Base-by-base conservation (phyloP, 306 rosid species). In the Mimosa bimucronata region DNA sequence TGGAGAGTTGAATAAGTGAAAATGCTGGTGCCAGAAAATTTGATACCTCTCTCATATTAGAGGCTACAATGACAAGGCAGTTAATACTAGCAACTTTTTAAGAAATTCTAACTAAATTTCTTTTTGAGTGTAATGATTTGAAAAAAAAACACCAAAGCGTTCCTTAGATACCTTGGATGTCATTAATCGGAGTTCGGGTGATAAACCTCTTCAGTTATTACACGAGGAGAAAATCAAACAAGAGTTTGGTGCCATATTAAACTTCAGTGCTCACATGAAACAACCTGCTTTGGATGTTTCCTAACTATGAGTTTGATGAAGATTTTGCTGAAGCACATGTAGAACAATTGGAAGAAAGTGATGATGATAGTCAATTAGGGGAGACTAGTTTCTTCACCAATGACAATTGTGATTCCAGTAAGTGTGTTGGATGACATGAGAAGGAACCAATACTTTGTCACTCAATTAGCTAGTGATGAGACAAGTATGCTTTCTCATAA, bases 391-490 rank as follows among this genome's bases (percentile, higher is more conserved):
- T 37, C 13, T 80, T 58, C 58, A 52, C 9, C 67, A 66, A 66
- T 71, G 74, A 69, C 41, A 2, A 12, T 42, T 37, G 45, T 77
- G 80, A 68, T 62, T 53, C 48, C n/a, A 60, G 67, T 48, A 74
- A 66, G 71, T n/a, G n/a, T n/a, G n/a, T n/a, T n/a, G n/a, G n/a
- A n/a, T n/a, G n/a, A 69, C 53, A 74, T 42, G 76, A 41, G 2
- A 45, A 72, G 77, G 45, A 37, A 79, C 25, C 80, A 82, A 28
- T 90, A 92, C 80, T 88, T 91, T 29, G 79, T 82, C n/a, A 58
- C 83, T 80, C 98, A 95, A 83, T 91, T 88, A 60, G 84, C 79
- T 64, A 88, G 94, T 85, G 98, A 95, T 60, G 85, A 90, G 86
- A 88, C 98, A 30, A 87, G 97, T 79, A 73, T 91, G 89, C 75